phyloP scores from a whole-genome alignment of 2,329 filamentous ascomycete species.

The Fusarium penzigii region DNA sequence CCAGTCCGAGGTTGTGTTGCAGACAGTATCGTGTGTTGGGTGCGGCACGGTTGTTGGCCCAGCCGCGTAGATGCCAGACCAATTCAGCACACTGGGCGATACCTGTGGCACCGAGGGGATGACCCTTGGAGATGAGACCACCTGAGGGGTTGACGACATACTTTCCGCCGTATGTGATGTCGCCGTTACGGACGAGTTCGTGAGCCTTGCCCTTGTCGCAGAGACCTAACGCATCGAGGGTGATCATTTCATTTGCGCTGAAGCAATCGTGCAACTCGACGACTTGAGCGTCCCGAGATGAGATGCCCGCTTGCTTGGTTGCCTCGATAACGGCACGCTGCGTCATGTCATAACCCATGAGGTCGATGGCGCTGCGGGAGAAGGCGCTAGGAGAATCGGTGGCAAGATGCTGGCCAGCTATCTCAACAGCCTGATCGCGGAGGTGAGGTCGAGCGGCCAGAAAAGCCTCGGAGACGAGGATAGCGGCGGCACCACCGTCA shows the following conservation, averaged over 20 bases:
- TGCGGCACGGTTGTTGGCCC: slow-evolving; percentile 86
- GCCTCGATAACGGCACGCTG: slow-evolving; percentile 74
- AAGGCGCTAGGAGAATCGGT: slow-evolving; percentile 83
- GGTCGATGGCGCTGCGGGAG: slow-evolving; percentile 72
- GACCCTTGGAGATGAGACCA: slow-evolving; percentile 93
- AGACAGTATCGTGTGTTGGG: slow-evolving; percentile 70
- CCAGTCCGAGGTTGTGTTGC: slow-evolving; percentile 91
- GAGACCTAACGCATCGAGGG: slow-evolving; percentile 83
- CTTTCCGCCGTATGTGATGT: slow-evolving; percentile 72
- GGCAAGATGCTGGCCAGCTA: slow-evolving; percentile 83
- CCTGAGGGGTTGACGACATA: slow-evolving; percentile 91
- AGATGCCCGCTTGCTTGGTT: slow-evolving; percentile 69
- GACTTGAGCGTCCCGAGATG: slow-evolving; percentile 72
- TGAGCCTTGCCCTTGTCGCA: slow-evolving; percentile 81
- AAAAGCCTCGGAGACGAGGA: slow-evolving; percentile 87
- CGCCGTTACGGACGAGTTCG: slow-evolving; percentile 81
- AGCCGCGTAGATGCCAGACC: slow-evolving; percentile 92
- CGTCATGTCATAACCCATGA: slow-evolving; percentile 92
- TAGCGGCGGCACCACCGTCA: slow-evolving; percentile 84
- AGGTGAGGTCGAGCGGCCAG: slow-evolving; percentile 83
- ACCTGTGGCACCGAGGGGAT: slow-evolving; percentile 89
- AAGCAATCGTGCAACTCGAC: slow-evolving; percentile 98
- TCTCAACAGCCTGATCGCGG: slow-evolving; percentile 77
- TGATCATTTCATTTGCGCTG: slow-evolving; percentile 90
- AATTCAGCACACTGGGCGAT: slow-evolving; percentile 89